These are phyloP conservation scores for Hypsizygus marmoreus DNA, from an alignment of 768 basidiomycete species.

Conservation along the genomic window DNA sequence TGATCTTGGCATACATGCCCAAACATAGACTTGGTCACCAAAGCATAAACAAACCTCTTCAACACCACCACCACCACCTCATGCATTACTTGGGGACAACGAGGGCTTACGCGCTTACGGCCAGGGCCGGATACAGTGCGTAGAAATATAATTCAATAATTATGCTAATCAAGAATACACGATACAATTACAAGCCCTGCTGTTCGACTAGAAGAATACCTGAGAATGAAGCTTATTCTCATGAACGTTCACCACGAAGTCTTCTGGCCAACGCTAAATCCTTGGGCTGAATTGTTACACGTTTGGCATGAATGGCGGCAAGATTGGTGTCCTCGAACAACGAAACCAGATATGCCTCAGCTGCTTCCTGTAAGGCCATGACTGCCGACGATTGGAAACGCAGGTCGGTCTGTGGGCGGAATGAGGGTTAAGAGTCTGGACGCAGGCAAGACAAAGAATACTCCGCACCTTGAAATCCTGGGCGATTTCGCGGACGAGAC, in stretches of 20 bases:
- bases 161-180: slow-evolving; percentile 7
- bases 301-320: slow-evolving; percentile 62
- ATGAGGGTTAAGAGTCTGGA: not conserved
- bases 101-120: too few species aligned
- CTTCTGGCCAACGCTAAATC: slow-evolving; percentile 55
- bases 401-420: slow-evolving; percentile 57
- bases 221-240: too few species aligned
- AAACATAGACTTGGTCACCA: slow-evolving; percentile 15
- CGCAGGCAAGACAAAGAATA: not conserved
- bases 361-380: slow-evolving; percentile 67
- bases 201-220: too few species aligned
- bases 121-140: too few species aligned
- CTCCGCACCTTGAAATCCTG: slow-evolving; percentile 72
- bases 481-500: slow-evolving; percentile 78
- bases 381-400: slow-evolving; percentile 76
- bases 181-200: slow-evolving; percentile 9
- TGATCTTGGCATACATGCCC: slow-evolving; percentile 10
- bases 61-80: too few species aligned
- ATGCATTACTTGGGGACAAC: too few species aligned
- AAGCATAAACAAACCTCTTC: not conserved
- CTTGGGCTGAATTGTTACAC: slow-evolving; percentile 63
- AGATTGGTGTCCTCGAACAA: slow-evolving; percentile 72
- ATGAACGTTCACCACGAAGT: slow-evolving; percentile 37
- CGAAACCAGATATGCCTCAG: slow-evolving; percentile 72
- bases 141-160: slow-evolving; percentile 13